Percentiles rank a stretch among this genome's conserved stretches.
Evolutionary conservation across 768 basidiomycete genomes (phyloP).

Genomic region (Chalciporus chontae): DNA sequence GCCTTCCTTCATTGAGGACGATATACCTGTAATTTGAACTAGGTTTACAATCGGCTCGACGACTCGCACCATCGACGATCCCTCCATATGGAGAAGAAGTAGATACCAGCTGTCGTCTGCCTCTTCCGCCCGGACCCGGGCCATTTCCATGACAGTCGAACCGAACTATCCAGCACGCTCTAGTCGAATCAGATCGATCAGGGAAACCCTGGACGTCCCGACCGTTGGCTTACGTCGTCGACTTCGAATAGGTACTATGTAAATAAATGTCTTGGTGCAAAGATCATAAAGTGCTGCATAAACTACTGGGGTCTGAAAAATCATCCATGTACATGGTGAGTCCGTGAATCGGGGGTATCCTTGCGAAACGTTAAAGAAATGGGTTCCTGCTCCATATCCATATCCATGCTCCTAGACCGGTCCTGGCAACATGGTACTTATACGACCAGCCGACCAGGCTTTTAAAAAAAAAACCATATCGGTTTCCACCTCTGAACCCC

Average conservation of each 20-base stretch:
- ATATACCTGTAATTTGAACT: too few relatives aligned
- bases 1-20: too few relatives aligned
- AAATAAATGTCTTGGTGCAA: background rate
- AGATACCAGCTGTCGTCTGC: conserved; percentile 9
- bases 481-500: background rate
- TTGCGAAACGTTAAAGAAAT: background rate
- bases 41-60: conserved; percentile 17
- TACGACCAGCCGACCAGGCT: background rate
- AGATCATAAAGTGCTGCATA: background rate
- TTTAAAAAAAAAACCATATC: background rate
- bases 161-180: conserved; percentile 14
- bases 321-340: background rate
- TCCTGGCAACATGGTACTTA: background rate
- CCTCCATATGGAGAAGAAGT: conserved; percentile 11
- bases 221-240: conserved; percentile 8
- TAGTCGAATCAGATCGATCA: conserved; percentile 15
- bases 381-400: background rate
- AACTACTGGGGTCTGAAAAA: too few relatives aligned
- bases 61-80: conserved; percentile 10
- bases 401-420: background rate
- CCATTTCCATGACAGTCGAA: conserved; percentile 19
- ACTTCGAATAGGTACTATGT: conserved; percentile 15
- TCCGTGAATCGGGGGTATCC: background rate
- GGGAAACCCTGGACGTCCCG: conserved; percentile 11
- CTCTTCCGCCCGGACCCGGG: conserved; percentile 21